Evolutionary conservation across 2,329 filamentous ascomycete genomes (phyloP), one percentile per base, ranked within the genome.

Genomic region (Cladosporium sp.): DNA sequence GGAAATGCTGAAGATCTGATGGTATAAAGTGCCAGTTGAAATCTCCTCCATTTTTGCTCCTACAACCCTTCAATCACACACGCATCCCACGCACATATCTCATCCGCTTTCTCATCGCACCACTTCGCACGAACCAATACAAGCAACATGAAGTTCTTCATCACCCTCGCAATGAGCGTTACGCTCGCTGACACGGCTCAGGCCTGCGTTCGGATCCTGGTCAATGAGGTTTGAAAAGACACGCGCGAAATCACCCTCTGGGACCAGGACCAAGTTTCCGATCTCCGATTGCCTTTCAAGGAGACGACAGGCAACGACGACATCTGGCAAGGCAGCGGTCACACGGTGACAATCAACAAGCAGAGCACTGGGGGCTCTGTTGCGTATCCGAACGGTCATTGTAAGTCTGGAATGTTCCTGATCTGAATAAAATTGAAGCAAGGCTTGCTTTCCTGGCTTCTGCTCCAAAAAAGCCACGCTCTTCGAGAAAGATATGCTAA

Each of bases 161-260:
- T n/a, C 10, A 11, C 16, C 14, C 55, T 57, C 33, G 55, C 55
- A 28, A 35, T 14, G n/a, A 57, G 55, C 55, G 31, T 40, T 16
- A n/a, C 33, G 18, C 55, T 57, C 55, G 55, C 55, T 2, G 23
- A n/a, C n/a, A 40, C 55, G 55, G 55, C 55, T 35, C 55, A 57
- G 14, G 55, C 31, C 33, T 57, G 55, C 33, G 33, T 40, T 23
- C 55, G 55, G 7, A 40, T 40, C 11, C 55, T 57, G 5, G 33
- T 40, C n/a, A 37, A 33, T 21, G 55, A 57, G 21, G 33, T 57
- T 4, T 57, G 55, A 33, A 11, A 23, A 26, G 33, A 57, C 29
- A 57, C 21, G 3, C 55, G 55, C 2, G 55, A 57, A 11, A 57
- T 57, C 55, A 57, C 55, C n/a, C 31, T 57, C n/a, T 57, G 53